Base-by-base conservation (phyloP, 1,139 yeast species). In the Eremothecium sinecaudum region DNA sequence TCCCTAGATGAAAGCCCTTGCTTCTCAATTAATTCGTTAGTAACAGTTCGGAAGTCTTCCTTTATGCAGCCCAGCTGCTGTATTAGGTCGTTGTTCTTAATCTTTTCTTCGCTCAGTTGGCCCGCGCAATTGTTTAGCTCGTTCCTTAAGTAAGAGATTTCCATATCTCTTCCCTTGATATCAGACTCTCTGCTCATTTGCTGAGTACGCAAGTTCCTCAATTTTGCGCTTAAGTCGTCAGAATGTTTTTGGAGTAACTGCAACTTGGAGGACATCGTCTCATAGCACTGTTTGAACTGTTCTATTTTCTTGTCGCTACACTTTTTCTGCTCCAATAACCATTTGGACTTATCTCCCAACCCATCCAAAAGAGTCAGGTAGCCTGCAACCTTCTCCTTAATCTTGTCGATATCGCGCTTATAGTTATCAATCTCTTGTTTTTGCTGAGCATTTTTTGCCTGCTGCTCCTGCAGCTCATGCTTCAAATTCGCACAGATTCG, bases 121-220 rank as follows among this genome's bases (percentile, higher is more conserved):
- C 58, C 58, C n/a, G 58, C 50, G 30, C 47, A 48, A 28, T 50
- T 49, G 36, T 53, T 51, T 17, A 53, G 31, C 33, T 54, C 57
- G 34, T 43, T 44, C 34, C 44, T 48, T 28, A 53, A 28, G 35
- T 48, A 53, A 21, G 50, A 56, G n/a, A 53, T 40, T 31, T 54
- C 59, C 34, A 44, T 48, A 11, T 34, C 31, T 35, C 42, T 50
- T 25, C 42, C 47, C n/a, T 42, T 32, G 14, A 51, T 24, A 24
- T 50, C 50, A 5, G 35, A 23, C 10, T 51, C 55, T 2, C 40
- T 29, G 4, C 38, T 45, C 28, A 39, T 38, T 13, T 47, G 46
- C 10, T 15, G n/a, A 10, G 34, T 37, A 22, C 44, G 40, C 2
- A 47, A 22, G 4, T 44, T 35, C 4, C 34, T 38, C 12, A 53